phyloP scores from a whole-genome alignment of 345 rosid genomes.

The Alliaria petiolata region DNA sequence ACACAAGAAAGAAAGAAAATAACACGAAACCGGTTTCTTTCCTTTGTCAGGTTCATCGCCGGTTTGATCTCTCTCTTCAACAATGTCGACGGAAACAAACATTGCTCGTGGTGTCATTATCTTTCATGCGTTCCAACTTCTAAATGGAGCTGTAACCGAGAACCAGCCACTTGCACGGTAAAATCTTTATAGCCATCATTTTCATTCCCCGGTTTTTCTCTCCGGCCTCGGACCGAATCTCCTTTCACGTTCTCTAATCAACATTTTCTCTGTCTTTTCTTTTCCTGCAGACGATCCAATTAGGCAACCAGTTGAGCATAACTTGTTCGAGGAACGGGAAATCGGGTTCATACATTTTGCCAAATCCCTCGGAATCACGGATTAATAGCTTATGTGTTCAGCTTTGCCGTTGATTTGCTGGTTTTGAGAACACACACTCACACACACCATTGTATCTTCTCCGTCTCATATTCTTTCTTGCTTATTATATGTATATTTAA shows the following conservation, averaged over 20 bases:
- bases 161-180: constrained; percentile 71
- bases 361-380: constrained; percentile 40
- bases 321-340: constrained; percentile 71
- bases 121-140: constrained; percentile 90
- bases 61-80: constrained; percentile 67
- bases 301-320: constrained; percentile 63
- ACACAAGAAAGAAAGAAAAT: too few species aligned
- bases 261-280: background rate
- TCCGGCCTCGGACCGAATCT: background rate
- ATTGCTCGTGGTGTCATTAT: constrained; percentile 96
- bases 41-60: constrained; percentile 45
- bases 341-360: constrained; percentile 41
- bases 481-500: constrained; percentile 9
- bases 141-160: constrained; percentile 76
- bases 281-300: constrained; percentile 49
- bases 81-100: constrained; percentile 82
- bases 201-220: background rate
- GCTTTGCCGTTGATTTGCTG: constrained; percentile 48
- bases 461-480: background rate
- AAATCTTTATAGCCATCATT: background rate
- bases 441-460: background rate
- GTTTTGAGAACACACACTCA: background rate
- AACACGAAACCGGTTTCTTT: background rate
- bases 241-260: background rate
- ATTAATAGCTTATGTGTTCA: constrained; percentile 52